A percentile compares a stretch with the other conserved stretches of the same genome.
These are phyloP conservation scores for Litchi chinensis DNA, from an alignment of 345 rosid species.

Conservation along the genomic window DNA sequence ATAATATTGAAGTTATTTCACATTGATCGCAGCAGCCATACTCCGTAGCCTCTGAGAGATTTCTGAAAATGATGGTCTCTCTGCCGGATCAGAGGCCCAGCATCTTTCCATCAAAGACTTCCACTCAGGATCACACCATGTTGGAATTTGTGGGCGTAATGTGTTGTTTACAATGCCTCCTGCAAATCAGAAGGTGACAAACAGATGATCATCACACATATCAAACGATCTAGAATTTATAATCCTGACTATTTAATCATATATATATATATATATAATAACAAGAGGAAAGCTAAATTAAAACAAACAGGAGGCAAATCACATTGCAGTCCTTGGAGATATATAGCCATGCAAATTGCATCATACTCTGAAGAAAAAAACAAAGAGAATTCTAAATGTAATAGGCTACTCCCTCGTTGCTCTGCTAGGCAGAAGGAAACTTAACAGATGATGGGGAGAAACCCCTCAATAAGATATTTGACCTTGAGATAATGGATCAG, in stretches of 20 bases:
- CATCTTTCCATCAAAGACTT: conserved; percentile 86
- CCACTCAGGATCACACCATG: conserved; percentile 99
- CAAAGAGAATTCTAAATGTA: not conserved
- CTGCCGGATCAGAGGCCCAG: conserved; percentile 89
- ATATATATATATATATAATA: not conserved
- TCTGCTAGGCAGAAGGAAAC: not conserved
- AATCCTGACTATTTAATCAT: not conserved
- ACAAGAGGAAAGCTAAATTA: not conserved
- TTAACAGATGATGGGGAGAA: not conserved
- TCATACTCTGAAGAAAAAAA: not conserved
- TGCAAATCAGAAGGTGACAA: conserved; percentile 30
- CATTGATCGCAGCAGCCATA: conserved; percentile 95
- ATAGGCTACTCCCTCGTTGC: not conserved
- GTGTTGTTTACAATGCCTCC: conserved; percentile 96
- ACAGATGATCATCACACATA: not conserved
- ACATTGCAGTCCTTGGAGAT: not conserved
- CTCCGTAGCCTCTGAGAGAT: conserved; percentile 87
- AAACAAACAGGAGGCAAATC: no score
- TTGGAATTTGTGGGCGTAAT: conserved; percentile 86
- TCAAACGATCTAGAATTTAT: not conserved
- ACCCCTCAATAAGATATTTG: not conserved
- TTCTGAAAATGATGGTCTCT: conserved; percentile 91
- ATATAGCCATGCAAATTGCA: not conserved
- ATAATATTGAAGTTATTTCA: conserved; percentile 49
- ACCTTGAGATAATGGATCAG: no score